phyloP scores from a whole-genome alignment of 768 basidiomycete genomes.

The Tricholoma bakamatsutake region DNA sequence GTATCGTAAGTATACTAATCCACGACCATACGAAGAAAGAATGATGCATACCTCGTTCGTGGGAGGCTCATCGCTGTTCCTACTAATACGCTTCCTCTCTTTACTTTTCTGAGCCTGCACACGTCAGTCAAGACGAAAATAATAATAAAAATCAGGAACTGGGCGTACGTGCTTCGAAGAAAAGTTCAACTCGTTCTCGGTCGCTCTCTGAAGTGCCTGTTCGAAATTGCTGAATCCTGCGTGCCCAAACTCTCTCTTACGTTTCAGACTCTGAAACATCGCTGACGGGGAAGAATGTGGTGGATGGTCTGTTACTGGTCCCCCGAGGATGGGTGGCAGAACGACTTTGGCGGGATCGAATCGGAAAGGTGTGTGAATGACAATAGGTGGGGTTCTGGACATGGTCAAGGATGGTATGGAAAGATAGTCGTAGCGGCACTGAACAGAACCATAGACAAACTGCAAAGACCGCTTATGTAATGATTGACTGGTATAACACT shows the following conservation, averaged over 20 bases:
- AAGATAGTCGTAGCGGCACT: neutral
- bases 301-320: conserved; percentile 10
- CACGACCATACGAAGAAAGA: neutral
- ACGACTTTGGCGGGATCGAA: conserved; percentile 15
- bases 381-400: neutral
- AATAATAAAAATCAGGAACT: neutral
- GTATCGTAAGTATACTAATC: conserved; percentile 2
- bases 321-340: conserved; percentile 14
- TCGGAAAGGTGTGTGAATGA: conserved; percentile 10
- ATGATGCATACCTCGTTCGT: conserved; percentile 13
- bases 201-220: conserved; percentile 16
- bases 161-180: neutral
- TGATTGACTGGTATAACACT: no score
- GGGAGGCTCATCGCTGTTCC: neutral
- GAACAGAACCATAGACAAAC: no score
- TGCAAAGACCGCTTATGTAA: no score
- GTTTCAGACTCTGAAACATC: conserved; percentile 2
- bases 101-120: neutral
- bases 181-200: conserved; percentile 3
- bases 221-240: conserved; percentile 15
- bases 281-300: conserved; percentile 1
- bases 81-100: neutral
- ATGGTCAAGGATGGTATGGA: neutral
- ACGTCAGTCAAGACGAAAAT: neutral
- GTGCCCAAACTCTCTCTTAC: conserved; percentile 4